These are phyloP conservation scores for Saccharomyces pastorianus DNA, from an alignment of 1,139 yeast genomes.

Conservation along the genomic window DNA sequence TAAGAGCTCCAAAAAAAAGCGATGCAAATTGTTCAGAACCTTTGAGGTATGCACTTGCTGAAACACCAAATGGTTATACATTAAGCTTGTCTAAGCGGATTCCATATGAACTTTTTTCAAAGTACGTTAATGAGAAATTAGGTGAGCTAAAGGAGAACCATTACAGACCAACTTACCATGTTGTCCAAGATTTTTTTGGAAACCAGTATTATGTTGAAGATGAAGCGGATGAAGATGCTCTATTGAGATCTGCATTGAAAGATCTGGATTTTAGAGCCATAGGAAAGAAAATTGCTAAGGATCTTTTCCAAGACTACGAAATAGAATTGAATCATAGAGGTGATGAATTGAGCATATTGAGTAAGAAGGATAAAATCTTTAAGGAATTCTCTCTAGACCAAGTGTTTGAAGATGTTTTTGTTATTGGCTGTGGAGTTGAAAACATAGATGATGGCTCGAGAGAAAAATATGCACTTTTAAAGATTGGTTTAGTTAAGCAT, in stretches of 20 bases:
- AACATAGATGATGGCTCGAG: slow-evolving; percentile 10
- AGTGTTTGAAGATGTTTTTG: slow-evolving; percentile 19
- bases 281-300: slow-evolving; percentile 20
- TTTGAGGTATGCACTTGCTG: slow-evolving; percentile 2
- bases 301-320: slow-evolving; percentile 22
- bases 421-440: slow-evolving; percentile 19
- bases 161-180: slow-evolving; percentile 17
- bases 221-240: slow-evolving; percentile 12
- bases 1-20: slow-evolving; percentile 1
- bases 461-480: slow-evolving; percentile 13
- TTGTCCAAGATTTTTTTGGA: slow-evolving; percentile 26
- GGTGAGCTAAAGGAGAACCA: slow-evolving; percentile 9
- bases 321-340: slow-evolving; percentile 25
- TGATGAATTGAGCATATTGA: slow-evolving; percentile 16
- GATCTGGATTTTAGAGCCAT: slow-evolving; percentile 17
- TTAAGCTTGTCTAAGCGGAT: slow-evolving; percentile 19
- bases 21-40: background rate
- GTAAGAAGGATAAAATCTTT: slow-evolving; percentile 16
- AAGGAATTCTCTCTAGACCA: slow-evolving; percentile 19
- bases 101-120: slow-evolving; percentile 9
- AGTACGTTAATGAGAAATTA: slow-evolving; percentile 13
- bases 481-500: slow-evolving; percentile 13
- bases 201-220: slow-evolving; percentile 24
- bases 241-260: slow-evolving; percentile 15
- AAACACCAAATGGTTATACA: slow-evolving; percentile 11